These are phyloP conservation scores for Fusarium xyrophilum DNA, from an alignment of 2,329 filamentous ascomycete genomes.

Conservation along the genomic window DNA sequence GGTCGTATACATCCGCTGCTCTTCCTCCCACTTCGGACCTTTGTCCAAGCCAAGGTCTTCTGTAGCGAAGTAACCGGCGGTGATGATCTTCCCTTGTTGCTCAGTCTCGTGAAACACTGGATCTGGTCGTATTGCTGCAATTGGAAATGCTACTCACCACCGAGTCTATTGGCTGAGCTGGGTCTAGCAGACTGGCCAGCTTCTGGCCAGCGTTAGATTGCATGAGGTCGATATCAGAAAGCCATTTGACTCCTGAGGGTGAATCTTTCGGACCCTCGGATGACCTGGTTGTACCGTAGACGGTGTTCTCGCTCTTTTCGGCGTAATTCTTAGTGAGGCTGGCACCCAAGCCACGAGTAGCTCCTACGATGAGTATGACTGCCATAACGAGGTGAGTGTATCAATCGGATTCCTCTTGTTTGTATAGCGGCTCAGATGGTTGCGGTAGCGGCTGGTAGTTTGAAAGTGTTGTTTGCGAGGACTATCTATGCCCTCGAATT, in stretches of 20 bases:
- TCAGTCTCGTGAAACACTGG: background rate
- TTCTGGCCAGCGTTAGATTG: constrained; percentile 55
- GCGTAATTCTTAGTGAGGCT: constrained; percentile 67
- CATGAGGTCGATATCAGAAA: constrained; percentile 64
- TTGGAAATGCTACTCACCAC: constrained; percentile 47
- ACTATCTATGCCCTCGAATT: background rate
- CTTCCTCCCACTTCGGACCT: constrained; percentile 69
- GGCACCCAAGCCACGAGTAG: constrained; percentile 71
- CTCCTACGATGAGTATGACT: constrained; percentile 69
- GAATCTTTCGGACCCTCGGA: constrained; percentile 51
- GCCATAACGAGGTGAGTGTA: constrained; percentile 45
- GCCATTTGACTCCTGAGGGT: constrained; percentile 59
- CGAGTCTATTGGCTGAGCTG: constrained; percentile 50
- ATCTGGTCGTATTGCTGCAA: background rate
- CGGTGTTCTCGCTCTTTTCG: constrained; percentile 52
- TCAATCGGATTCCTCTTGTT: background rate
- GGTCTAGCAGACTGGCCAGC: constrained; percentile 54
- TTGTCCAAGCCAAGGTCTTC: constrained; percentile 64
- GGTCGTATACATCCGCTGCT: constrained; percentile 75
- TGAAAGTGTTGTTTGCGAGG: background rate
- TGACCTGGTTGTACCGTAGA: constrained; percentile 67
- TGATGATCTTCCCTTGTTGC: constrained; percentile 60
- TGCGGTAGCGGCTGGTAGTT: background rate
- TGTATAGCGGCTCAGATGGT: background rate
- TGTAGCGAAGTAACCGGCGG: constrained; percentile 72